A percentile compares a stretch with the other conserved stretches of the same genome.
phyloP scores from a whole-genome alignment of 2,329 filamentous ascomycete genomes.

The Colletotrichum orbiculare region DNA sequence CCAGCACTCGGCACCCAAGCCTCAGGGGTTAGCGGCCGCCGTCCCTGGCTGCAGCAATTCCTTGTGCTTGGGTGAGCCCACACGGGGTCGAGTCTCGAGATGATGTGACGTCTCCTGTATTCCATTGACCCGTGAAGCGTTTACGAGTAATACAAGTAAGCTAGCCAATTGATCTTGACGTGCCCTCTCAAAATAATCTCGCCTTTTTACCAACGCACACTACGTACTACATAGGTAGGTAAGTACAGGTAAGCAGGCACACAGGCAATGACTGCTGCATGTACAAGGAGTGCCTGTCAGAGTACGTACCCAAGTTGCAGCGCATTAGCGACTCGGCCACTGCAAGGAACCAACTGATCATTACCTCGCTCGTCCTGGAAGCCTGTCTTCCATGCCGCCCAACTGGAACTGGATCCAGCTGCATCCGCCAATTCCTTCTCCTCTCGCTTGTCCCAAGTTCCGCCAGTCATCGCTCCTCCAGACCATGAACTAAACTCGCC shows the following conservation, averaged over 20 bases:
- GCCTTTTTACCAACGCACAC: neutral
- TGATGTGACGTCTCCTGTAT: slow-evolving; percentile 28
- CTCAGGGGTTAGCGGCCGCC: too few relatives aligned
- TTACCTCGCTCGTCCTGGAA: neutral
- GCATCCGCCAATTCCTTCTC: slow-evolving; percentile 14
- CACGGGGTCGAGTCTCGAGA: slow-evolving; percentile 4
- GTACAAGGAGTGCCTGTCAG: neutral
- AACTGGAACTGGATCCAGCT: slow-evolving; percentile 16
- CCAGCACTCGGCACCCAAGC: too few relatives aligned
- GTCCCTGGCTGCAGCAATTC: too few relatives aligned
- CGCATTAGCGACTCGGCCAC: slow-evolving; percentile 5
- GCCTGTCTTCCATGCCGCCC: slow-evolving; percentile 19
- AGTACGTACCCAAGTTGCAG: slow-evolving; percentile 5
- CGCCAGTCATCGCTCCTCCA: slow-evolving; percentile 13
- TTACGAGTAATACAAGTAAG: neutral
- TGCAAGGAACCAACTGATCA: slow-evolving; percentile 24
- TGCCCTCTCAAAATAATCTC: slow-evolving; percentile 15
- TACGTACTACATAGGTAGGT: neutral
- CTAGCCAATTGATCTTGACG: slow-evolving; percentile 9
- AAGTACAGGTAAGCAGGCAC: too few relatives aligned
- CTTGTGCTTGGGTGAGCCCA: slow-evolving; percentile 9
- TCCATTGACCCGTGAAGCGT: slow-evolving; percentile 5
- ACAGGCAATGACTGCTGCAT: too few relatives aligned
- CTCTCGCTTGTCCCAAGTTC: neutral
- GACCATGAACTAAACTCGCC: slow-evolving; percentile 16